Percentiles rank a stretch among this genome's conserved stretches.
Evolutionary conservation across 1,284 basidiomycete species (phyloP).

Genomic region (Rhodotorula sp.): DNA sequence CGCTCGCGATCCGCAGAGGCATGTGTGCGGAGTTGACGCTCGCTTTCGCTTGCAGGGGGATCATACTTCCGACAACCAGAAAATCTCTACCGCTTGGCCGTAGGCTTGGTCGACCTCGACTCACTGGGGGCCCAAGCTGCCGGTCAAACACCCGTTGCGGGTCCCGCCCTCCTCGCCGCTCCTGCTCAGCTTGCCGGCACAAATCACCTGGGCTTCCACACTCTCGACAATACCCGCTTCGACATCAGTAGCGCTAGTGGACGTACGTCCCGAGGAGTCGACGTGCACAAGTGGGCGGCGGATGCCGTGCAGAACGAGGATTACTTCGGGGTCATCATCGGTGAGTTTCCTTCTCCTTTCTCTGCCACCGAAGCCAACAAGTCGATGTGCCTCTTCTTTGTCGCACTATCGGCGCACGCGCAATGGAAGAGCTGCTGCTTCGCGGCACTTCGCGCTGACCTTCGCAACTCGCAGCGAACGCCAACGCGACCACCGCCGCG

Average conservation of each 20-base stretch:
- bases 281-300: conserved; percentile 42
- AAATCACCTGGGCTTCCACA: conserved; percentile 17
- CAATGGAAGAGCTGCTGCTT: no score
- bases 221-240: conserved; percentile 17
- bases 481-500: conserved; percentile 47
- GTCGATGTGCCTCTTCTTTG: not conserved
- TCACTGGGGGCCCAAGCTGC: conserved; percentile 42
- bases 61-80: conserved; percentile 42
- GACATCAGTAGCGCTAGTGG: conserved; percentile 20
- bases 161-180: conserved; percentile 42
- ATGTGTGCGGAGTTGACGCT: conserved; percentile 5
- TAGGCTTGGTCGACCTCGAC: conserved; percentile 48
- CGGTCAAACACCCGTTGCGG: conserved; percentile 43
- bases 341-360: not conserved
- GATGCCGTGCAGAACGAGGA: conserved; percentile 45
- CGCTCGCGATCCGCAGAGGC: no score
- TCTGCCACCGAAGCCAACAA: conserved; percentile 26
- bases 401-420: no score
- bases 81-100: conserved; percentile 37
- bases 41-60: conserved; percentile 20
- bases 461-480: conserved; percentile 14
- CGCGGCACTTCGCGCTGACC: not conserved
- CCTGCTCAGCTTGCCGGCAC: conserved; percentile 19
- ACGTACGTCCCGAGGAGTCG: not conserved
- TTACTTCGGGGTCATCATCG: conserved; percentile 46